Evolutionary conservation across 2,329 filamentous ascomycete species (phyloP), one percentile per base, ranked within the genome.

Genomic region (Ophiocordyceps polyrhachis-furcata): DNA sequence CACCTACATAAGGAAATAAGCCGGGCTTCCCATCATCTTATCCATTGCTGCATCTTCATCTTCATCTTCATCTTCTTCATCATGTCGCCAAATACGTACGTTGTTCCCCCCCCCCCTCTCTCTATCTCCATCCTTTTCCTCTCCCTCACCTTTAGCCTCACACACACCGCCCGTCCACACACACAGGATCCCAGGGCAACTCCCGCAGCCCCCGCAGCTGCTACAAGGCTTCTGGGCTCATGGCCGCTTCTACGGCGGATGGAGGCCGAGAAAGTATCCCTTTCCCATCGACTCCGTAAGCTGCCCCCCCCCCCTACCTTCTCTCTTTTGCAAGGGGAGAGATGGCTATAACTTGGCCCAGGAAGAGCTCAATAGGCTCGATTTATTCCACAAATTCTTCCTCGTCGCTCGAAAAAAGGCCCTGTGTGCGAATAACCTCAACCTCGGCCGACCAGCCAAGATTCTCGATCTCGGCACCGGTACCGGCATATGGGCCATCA

Each of bases 401-500:
- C 67, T 71, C 15, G 72, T 82, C 19, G 76, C 76, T 43, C 76
- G 81, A 49, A 66, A 70, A 35, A 59, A 68, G 2, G 53, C 52
- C 29, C 50, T 56, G 2, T 59, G 46, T 45, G 50, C 45, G 25
- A 46, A 48, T 45, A 49, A 38, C 29, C 49, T 53, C 21, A 45
- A 42, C 44, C 48, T 23, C 40, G 47, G 48, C 19, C 48, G 45
- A 42, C 45, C 41, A 4, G 56, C 55, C 28, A 62, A 65, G 43
- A 68, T 81, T 42, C 57, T 82, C 40, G 78, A 82, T 54, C 57
- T 94, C 45, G 89, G 87, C 40, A 88, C 82, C 50, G 89, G 88
- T 19, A 93, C 86, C 1, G 87, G 86, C 37, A 89, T 93, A 49
- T 96, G 89, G 89, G 76, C 82, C 38, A 83, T 93, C 53, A 82